A percentile compares a stretch with the other conserved stretches of the same genome.
phyloP scores from a whole-genome alignment of 164 flowering plant genomes.

The Platanus orientalis region DNA sequence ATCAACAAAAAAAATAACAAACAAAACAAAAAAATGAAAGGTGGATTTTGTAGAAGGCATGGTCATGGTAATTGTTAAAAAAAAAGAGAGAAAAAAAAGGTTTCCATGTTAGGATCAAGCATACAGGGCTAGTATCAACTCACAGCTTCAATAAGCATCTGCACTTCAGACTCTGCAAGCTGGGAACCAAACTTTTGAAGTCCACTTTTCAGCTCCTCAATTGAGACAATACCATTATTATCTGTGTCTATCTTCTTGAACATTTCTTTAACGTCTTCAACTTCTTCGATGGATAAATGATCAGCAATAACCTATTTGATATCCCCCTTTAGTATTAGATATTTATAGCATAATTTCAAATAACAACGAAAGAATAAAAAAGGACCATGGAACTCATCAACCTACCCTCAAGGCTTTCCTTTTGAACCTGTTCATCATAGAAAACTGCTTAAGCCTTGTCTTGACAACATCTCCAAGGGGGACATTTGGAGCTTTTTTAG shows the following conservation, averaged over 20 bases:
- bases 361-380: neutral
- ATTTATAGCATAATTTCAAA: neutral
- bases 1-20: no score
- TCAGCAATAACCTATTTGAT: slow-evolving; percentile 77
- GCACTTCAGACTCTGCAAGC: slow-evolving; percentile 77
- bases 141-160: slow-evolving; percentile 87
- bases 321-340: neutral
- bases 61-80: no score
- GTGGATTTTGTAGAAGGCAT: no score
- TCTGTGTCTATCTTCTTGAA: slow-evolving; percentile 77
- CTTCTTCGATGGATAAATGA: slow-evolving; percentile 76
- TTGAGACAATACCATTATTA: slow-evolving; percentile 65
- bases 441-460: slow-evolving; percentile 88
- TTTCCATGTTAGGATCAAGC: neutral
- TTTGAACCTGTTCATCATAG: slow-evolving; percentile 92
- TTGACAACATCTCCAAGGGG: slow-evolving; percentile 91
- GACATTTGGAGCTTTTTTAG: slow-evolving; percentile 88
- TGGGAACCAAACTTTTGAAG: slow-evolving; percentile 58
- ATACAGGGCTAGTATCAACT: slow-evolving; percentile 20
- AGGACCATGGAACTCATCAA: slow-evolving; percentile 7
- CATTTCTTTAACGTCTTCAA: slow-evolving; percentile 78
- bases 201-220: slow-evolving; percentile 74
- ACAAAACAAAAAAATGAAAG: no score
- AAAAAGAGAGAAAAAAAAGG: no score
- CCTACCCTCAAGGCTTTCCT: slow-evolving; percentile 84